A percentile compares a stretch with the other conserved stretches of the same genome.
Conservation (phyloP, 2,329 filamentous ascomycete species). For the Ascocoryne sarcoides region DNA sequence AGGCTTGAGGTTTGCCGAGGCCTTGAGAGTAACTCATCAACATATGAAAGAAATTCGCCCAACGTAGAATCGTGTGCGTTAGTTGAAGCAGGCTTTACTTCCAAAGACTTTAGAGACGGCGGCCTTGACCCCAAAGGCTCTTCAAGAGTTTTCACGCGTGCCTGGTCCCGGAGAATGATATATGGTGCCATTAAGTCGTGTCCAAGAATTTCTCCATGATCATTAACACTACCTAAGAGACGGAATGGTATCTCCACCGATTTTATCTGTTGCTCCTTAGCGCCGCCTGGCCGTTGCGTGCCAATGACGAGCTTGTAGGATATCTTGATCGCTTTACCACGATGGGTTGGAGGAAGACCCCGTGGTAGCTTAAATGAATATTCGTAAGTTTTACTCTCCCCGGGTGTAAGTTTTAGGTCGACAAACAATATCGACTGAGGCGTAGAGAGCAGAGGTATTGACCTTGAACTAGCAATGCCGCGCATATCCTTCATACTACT, state of each 20-base stretch:
- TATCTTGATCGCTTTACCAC: constrained; percentile 89
- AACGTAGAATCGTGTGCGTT: constrained; percentile 32
- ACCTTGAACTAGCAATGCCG: constrained; percentile 73
- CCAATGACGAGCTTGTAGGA: constrained; percentile 85
- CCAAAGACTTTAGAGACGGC: constrained; percentile 9
- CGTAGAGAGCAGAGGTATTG: constrained; percentile 85
- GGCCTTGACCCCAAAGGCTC: constrained; percentile 9
- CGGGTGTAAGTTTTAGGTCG: constrained; percentile 76
- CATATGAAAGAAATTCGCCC: constrained; percentile 66
- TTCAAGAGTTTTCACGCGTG: constrained; percentile 32
- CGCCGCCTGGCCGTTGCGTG: constrained; percentile 74
- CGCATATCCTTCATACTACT: constrained; percentile 96
- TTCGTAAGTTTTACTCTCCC: constrained; percentile 79
- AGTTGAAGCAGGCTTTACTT: constrained; percentile 22
- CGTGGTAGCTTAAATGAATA: constrained; percentile 81
- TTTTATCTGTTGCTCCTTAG: constrained; percentile 72
- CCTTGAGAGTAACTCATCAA: constrained; percentile 62
- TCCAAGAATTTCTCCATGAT: constrained; percentile 76
- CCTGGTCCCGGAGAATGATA: constrained; percentile 77
- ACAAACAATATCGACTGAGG: constrained; percentile 95
- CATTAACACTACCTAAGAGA: constrained; percentile 86
- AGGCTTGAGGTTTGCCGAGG: constrained; percentile 44
- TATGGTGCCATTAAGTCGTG: constrained; percentile 95
- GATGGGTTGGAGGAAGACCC: constrained; percentile 84
- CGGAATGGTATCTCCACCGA: constrained; percentile 91